Evolutionary conservation across 768 basidiomycete species (phyloP).

Genomic region (Guyanaporus albipodus): DNA sequence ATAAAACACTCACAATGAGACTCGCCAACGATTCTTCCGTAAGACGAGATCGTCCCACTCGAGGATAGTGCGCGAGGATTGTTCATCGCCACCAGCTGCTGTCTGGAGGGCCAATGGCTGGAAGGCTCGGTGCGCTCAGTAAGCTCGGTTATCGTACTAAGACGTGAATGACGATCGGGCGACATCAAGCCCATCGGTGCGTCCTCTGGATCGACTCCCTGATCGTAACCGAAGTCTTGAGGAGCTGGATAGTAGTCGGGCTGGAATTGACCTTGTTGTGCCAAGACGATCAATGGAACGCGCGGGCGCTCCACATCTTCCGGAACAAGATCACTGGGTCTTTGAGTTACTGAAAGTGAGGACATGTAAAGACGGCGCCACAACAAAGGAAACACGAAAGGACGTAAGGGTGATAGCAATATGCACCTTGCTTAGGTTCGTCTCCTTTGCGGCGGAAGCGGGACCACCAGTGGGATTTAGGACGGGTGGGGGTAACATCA

Average conservation of each 20-base stretch:
- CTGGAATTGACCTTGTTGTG: constrained; percentile 48
- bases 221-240: constrained; percentile 19
- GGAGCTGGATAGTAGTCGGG: constrained; percentile 26
- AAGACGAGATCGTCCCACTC: constrained; percentile 47
- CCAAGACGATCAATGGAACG: constrained; percentile 57
- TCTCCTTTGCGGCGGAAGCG: constrained; percentile 35
- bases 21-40: constrained; percentile 61
- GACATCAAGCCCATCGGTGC: constrained; percentile 34
- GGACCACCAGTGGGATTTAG: constrained; percentile 33
- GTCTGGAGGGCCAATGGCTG: constrained; percentile 43
- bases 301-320: constrained; percentile 41
- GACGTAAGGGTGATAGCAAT: constrained; percentile 25
- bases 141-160: constrained; percentile 65
- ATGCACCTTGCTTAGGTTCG: constrained; percentile 60
- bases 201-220: constrained; percentile 25
- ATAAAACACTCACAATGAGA: neutral
- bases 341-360: constrained; percentile 18
- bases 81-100: constrained; percentile 37
- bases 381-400: constrained; percentile 21
- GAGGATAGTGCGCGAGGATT: constrained; percentile 37
- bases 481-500: constrained; percentile 27
- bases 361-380: constrained; percentile 14
- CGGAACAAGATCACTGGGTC: constrained; percentile 15
- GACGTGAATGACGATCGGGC: constrained; percentile 31
- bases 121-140: constrained; percentile 64